Evolutionary conservation across 2,329 filamentous ascomycete genomes (phyloP), one percentile per base, ranked within the genome.

Genomic region (Paraphoma sp.): DNA sequence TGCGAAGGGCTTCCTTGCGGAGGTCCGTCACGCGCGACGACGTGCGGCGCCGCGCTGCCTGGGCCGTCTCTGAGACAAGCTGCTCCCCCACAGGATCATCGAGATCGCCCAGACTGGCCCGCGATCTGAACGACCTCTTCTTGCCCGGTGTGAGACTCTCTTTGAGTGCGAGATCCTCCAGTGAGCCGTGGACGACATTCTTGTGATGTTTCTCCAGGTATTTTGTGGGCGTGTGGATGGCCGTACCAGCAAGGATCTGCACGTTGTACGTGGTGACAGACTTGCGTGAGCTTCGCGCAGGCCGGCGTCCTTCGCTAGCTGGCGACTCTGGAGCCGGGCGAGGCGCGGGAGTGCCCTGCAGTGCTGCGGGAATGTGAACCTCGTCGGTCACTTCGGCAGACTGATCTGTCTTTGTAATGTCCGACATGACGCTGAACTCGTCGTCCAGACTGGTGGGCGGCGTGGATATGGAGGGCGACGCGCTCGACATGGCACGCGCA

Each of bases 401-500:
- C 18, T 66, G 63, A 38, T 77, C 70, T 56, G 68, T 61, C 62
- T 74, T 75, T 45, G 63, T 62, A 45, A 62, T 63, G 42, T 78
- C 75, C 30, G 77, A 80, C 41, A 80, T 74, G 41, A 87, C 78
- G 76, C 87, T 89, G 57, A 80, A 82, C 65, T 80, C 82, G 72
- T 90, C 88, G 69, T 84, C 85, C 63, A 88, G 79, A 64, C 86
- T 90, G 47, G 88, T 90, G 23, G 87, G 86, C 45, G 88, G 88
- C 54, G 88, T 90, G 17, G 86, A 88, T 66, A 80, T 83, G 28
- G 82, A 67, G 36, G 75, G 78, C 48, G 84, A 86, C 79, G 83
- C 83, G 80, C 83, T 78, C 65, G 84, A 69, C 79, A 75, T 73
- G 72, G 65, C 67, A 58, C 72, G 72, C 63, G 69, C 69, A 55